Percentiles rank a stretch among this genome's conserved stretches.
Conservation (phyloP, 805 yeast species). For the Kazachstania africana region DNA sequence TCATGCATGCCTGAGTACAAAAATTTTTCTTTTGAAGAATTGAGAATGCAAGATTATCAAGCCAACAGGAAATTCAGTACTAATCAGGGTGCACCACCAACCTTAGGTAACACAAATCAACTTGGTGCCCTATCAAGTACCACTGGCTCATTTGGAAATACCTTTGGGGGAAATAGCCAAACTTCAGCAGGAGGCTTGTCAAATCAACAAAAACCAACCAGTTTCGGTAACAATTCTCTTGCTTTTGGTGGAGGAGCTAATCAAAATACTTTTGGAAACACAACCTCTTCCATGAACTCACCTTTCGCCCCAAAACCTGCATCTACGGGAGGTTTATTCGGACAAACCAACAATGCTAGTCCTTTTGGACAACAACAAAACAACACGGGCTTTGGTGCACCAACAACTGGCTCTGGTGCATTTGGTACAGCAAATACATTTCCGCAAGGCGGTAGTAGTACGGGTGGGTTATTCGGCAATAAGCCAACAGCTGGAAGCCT, state of each 20-base stretch:
- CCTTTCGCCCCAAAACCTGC: constrained; percentile 29
- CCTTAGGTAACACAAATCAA: not conserved
- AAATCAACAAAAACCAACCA: constrained; percentile 14
- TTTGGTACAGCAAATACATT: constrained; percentile 20
- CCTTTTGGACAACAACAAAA: constrained; percentile 3
- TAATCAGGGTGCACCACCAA: not conserved
- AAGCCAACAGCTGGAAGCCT: constrained; percentile 10
- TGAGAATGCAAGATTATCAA: constrained; percentile 79
- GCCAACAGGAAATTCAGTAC: constrained; percentile 34
- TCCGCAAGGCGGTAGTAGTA: not conserved
- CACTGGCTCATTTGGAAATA: not conserved
- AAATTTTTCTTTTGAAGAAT: constrained; percentile 73
- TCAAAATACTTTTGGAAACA: constrained; percentile 3
- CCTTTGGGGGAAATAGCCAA: constrained; percentile 1
- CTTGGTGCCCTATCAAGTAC: not conserved
- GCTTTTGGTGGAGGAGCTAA: constrained; percentile 12
- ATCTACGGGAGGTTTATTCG: constrained; percentile 28
- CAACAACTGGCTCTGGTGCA: constrained; percentile 6
- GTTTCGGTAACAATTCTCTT: constrained; percentile 12
- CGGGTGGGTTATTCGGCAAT: constrained; percentile 27
- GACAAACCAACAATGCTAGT: constrained; percentile 8
- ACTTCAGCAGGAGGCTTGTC: constrained; percentile 16
- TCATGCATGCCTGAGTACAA: constrained; percentile 85
- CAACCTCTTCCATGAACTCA: constrained; percentile 1
- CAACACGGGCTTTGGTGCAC: constrained; percentile 12